Evolutionary conservation across 2,329 filamentous ascomycete genomes (phyloP).

Genomic region (Phyllosticta paracitricarpa): DNA sequence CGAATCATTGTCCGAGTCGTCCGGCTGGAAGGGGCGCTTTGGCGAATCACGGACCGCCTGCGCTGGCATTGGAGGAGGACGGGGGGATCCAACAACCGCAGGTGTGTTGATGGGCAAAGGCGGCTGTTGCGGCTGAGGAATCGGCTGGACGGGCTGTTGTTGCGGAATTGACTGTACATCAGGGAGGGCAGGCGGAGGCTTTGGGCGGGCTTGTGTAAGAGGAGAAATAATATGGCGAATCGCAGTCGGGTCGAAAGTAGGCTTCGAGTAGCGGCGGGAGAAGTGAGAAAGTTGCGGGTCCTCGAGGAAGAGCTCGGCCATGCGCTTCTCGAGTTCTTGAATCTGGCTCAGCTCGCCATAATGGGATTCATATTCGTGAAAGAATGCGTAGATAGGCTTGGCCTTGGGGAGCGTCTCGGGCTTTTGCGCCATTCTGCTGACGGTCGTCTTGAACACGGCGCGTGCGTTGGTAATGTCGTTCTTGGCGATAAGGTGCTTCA

Average conservation of each 20-base stretch:
- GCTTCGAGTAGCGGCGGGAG: slow-evolving; percentile 57
- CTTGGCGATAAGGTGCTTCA: slow-evolving; percentile 86
- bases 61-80: slow-evolving; percentile 8
- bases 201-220: slow-evolving; percentile 58
- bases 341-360: slow-evolving; percentile 91
- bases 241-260: slow-evolving; percentile 68
- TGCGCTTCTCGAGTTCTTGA: slow-evolving; percentile 79
- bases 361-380: slow-evolving; percentile 90
- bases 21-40: slow-evolving; percentile 40
- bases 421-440: slow-evolving; percentile 70
- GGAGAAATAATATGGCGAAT: slow-evolving; percentile 80
- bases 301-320: slow-evolving; percentile 86
- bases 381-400: slow-evolving; percentile 79
- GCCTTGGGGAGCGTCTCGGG: slow-evolving; percentile 64
- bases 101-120: background rate
- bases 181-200: slow-evolving; percentile 10
- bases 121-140: background rate
- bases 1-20: slow-evolving; percentile 65
- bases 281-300: slow-evolving; percentile 72
- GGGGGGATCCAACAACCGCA: slow-evolving; percentile 9
- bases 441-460: slow-evolving; percentile 90
- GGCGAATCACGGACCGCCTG: slow-evolving; percentile 29
- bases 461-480: slow-evolving; percentile 93
- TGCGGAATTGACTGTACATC: background rate
- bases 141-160: background rate